Evolutionary conservation across 148 eudicot species (phyloP).

Genomic region (Persicaria tinctoria): DNA sequence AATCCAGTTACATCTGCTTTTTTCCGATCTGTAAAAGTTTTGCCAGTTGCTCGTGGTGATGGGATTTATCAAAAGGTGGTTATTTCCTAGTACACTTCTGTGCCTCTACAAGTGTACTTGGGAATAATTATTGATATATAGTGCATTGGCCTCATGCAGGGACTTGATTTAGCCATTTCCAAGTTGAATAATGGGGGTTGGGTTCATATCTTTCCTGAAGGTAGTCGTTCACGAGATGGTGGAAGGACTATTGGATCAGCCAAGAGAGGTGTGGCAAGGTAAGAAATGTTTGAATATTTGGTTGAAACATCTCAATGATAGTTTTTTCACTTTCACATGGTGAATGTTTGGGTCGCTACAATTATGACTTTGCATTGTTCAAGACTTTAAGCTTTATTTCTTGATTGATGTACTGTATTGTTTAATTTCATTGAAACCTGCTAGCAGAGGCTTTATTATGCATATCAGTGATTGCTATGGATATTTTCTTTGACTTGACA

Average conservation of each 20-base stretch:
- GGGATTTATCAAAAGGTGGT: constrained; percentile 91
- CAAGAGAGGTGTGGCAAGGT: constrained; percentile 88
- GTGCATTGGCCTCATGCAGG: constrained; percentile 27
- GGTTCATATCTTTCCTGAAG: constrained; percentile 99
- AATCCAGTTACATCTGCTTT: constrained; percentile 88
- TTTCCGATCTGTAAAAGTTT: constrained; percentile 74
- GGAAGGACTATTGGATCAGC: constrained; percentile 72
- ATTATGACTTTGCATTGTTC: no score
- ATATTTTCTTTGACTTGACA: no score
- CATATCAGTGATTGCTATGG: no score
- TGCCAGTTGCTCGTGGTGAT: constrained; percentile 88
- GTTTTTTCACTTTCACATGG: no score
- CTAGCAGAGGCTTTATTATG: background rate
- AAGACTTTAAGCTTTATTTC: background rate
- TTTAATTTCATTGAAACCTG: background rate
- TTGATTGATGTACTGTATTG: background rate
- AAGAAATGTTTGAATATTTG: constrained; percentile 3
- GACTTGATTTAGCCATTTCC: constrained; percentile 83
- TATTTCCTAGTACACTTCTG: background rate
- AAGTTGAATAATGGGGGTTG: constrained; percentile 83
- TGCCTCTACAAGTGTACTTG: background rate
- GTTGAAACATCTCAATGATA: no score
- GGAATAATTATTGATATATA: background rate
- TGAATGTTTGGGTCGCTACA: no score
- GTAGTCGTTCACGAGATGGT: constrained; percentile 93